Base-by-base conservation (phyloP, 176 grass and related monocot genomes). In the Alopecurus myosuroides region DNA sequence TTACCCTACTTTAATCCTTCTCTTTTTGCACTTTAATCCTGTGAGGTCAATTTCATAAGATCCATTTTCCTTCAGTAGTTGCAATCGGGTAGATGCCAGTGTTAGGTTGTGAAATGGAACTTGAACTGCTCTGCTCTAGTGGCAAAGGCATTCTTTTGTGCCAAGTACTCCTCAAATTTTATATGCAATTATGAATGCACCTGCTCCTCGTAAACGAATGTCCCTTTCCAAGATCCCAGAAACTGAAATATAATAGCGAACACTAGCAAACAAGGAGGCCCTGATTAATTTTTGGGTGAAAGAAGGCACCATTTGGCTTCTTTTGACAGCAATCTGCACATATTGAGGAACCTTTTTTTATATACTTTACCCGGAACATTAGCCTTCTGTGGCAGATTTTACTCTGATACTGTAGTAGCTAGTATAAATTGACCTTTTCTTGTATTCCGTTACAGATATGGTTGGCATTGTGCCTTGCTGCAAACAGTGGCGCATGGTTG, bases 401-500 rank as follows among this genome's bases (percentile, higher is more conserved):
- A 26, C 7, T 71, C 30, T 64, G 62, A 3, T 67, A 20, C 1
- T n/a, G n/a, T n/a, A n/a, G n/a, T n/a, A n/a, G n/a, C n/a, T 58
- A 37, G 6, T 62, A 11, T 82, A 14, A 63, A 66, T 65, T 90
- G 74, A 48, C 28, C 23, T 12, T 66, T 0, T 69, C 22, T 9
- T 36, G 26, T 52, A 86, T 86, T 31, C 18, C 30, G 75, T 86
- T 80, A 7, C 91, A 98, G 93, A 68, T 98, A 78, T 98, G 93
- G 93, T 81, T 95, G 82, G 93, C 96, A 42, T 72, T 98, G 82
- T 94, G 87, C 70, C 86, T 95, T 88, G 93, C 91, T 53, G 88
- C 93, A 60, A 98, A 98, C 76, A 86, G 96, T 63, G 85, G 91
- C 19, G 96, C 96, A 7, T 98, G 96, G 96, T 31, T 98, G 30